phyloP scores from a whole-genome alignment of 1,284 basidiomycete genomes.

The Mycena sp. region DNA sequence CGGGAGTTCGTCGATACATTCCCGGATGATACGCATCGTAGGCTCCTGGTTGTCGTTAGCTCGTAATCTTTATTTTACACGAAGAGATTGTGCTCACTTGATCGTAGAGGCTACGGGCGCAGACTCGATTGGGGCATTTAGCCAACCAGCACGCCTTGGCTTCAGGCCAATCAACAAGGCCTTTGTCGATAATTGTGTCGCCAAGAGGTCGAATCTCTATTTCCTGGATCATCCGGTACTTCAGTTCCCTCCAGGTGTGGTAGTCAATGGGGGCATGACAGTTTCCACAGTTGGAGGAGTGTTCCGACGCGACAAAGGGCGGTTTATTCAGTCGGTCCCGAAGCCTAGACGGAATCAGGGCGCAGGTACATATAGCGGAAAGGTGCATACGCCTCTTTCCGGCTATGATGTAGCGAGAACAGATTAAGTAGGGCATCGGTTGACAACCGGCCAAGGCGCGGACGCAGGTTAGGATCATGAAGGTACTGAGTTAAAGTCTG shows the following conservation, averaged over 20 bases:
- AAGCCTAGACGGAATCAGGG: slow-evolving; percentile 44
- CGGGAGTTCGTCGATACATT: slow-evolving; percentile 63
- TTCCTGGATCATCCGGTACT: slow-evolving; percentile 52
- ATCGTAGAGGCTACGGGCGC: slow-evolving; percentile 62
- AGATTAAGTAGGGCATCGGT: slow-evolving; percentile 63
- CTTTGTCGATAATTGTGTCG: slow-evolving; percentile 61
- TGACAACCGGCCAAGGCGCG: slow-evolving; percentile 58
- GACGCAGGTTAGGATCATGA: slow-evolving; percentile 56
- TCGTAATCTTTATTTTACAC: not conserved
- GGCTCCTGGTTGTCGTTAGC: slow-evolving; percentile 53
- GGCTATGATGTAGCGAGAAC: slow-evolving; percentile 60
- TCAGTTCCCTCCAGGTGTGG: slow-evolving; percentile 70
- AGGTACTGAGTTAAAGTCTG: slow-evolving; percentile 61
- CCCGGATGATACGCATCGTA: slow-evolving; percentile 62
- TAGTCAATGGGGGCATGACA: slow-evolving; percentile 64
- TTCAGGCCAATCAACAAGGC: slow-evolving; percentile 65
- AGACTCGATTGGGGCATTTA: slow-evolving; percentile 56
- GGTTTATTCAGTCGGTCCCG: slow-evolving; percentile 61
- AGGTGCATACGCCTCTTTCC: slow-evolving; percentile 55
- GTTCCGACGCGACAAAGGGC: slow-evolving; percentile 65
- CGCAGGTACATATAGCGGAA: not conserved
- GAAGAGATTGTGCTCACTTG: slow-evolving; percentile 3
- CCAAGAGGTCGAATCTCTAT: slow-evolving; percentile 68
- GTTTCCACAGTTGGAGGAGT: slow-evolving; percentile 48
- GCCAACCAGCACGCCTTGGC: slow-evolving; percentile 69